A percentile compares a stretch with the other conserved stretches of the same genome.
These are phyloP conservation scores for Evernia prunastri DNA, from an alignment of 495 filamentous ascomycete genomes.

Conservation along the genomic window DNA sequence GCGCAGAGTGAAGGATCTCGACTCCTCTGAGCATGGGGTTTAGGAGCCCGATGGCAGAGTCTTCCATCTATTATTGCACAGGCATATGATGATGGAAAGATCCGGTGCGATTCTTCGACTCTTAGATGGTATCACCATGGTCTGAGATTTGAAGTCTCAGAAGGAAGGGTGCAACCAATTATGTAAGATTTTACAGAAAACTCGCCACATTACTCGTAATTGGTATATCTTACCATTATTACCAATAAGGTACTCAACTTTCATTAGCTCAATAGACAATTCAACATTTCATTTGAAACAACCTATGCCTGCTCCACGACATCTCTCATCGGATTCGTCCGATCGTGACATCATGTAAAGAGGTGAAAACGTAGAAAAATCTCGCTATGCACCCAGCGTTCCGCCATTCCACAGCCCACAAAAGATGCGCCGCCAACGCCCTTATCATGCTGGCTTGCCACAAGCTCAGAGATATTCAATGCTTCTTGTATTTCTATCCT, in stretches of 20 bases:
- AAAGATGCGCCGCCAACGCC: background rate
- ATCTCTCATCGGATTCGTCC: background rate
- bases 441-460: slow-evolving; percentile 4
- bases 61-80: background rate
- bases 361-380: background rate
- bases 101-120: background rate
- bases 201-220: too few relatives aligned
- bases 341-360: background rate
- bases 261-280: background rate
- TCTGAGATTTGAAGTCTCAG: background rate
- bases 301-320: background rate
- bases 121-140: background rate
- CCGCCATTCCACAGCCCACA: background rate
- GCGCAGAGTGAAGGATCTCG: background rate
- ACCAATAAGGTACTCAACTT: background rate
- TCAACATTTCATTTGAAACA: background rate
- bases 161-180: too few relatives aligned
- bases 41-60: background rate
- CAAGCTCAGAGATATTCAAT: background rate
- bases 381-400: background rate
- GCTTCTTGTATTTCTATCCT: slow-evolving; percentile 16
- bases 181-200: too few relatives aligned
- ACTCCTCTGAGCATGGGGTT: background rate
- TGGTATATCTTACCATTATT: too few relatives aligned
- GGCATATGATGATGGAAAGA: background rate